Base-by-base conservation (phyloP, 75 land plant species). In the Gnetum montanum region DNA sequence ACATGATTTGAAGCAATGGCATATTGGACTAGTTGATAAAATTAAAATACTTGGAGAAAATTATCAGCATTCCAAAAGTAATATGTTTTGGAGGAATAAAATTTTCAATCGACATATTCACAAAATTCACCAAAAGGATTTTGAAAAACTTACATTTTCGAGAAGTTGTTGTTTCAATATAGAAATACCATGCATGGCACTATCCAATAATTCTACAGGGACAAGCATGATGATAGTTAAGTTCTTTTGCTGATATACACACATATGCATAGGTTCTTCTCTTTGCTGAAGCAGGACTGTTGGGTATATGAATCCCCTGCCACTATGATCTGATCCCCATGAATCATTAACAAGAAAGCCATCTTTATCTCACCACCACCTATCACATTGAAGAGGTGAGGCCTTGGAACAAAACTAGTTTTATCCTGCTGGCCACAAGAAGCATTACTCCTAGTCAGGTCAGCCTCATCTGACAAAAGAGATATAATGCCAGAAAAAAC, bases 341-440 rank as follows among this genome's bases (percentile, higher is more conserved):
- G 70, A 59, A 61, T 81, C 83, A 37, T 85, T 83, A 16, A 61
- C 61, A 54, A 94, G 82, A 65, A 90, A 95, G 25, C 92, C 97
- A 74, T 95, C 99, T 41, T 61, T 73, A 36, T 84, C 99, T 78
- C 71, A 77, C 63, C 71, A 71, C 99, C 99, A 95, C 38, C 57
- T 84, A 31, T 70, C 77, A 28, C 63, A 81, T 59, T 73, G 78
- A 31, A 95, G 49, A 35, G n/a, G n/a, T n/a, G n/a, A n/a, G 99
- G 97, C 57, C 98, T 69, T 62, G 72, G 59, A 44, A 74, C 47
- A 53, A 35, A 58, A 57, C 53, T 49, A 24, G 34, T 46, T 4
- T 31, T 48, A 59, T 36, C 55, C 36, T 73, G 62, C 37, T 49
- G 34, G 1, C 57, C 57, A 35, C 70, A 70, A 33, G 78, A 60